Percentiles rank a stretch among this genome's conserved stretches.
Conservation (phyloP, 768 basidiomycete species). For the Ramaria rubella region DNA sequence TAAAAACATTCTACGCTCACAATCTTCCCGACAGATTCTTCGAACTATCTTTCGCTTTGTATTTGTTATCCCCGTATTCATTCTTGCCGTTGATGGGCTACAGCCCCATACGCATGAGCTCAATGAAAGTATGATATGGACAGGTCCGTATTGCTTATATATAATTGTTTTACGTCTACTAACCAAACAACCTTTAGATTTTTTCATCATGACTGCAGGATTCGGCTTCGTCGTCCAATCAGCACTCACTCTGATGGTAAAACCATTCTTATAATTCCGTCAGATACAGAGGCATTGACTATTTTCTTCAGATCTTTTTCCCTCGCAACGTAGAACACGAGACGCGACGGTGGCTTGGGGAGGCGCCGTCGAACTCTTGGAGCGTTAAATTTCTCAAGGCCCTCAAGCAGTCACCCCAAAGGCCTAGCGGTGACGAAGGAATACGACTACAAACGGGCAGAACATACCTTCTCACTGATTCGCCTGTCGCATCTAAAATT, state of each 20-base stretch:
- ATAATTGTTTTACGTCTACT: neutral
- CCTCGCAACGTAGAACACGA: conserved; percentile 69
- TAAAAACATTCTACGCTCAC: neutral
- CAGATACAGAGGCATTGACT: neutral
- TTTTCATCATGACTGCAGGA: conserved; percentile 45
- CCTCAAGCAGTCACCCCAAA: neutral
- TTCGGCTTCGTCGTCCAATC: conserved; percentile 65
- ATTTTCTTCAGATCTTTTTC: conserved; percentile 64
- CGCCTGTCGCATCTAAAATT: neutral
- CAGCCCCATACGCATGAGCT: conserved; percentile 48
- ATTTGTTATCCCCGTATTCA: conserved; percentile 57
- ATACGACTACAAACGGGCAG: neutral
- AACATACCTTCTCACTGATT: conserved; percentile 1
- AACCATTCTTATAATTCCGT: conserved; percentile 16
- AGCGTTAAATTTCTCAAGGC: neutral
- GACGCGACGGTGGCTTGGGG: conserved; percentile 30
- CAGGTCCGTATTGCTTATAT: conserved; percentile 26
- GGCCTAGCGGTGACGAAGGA: neutral
- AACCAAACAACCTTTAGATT: conserved; percentile 26
- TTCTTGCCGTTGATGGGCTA: conserved; percentile 65
- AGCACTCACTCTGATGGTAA: conserved; percentile 64
- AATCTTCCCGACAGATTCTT: conserved; percentile 40
- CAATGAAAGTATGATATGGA: conserved; percentile 53
- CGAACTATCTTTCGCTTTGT: conserved; percentile 70
- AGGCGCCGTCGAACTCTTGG: neutral